Evolutionary conservation across 2,329 filamentous ascomycete genomes (phyloP).

Genomic region (Colletotrichum sp.): DNA sequence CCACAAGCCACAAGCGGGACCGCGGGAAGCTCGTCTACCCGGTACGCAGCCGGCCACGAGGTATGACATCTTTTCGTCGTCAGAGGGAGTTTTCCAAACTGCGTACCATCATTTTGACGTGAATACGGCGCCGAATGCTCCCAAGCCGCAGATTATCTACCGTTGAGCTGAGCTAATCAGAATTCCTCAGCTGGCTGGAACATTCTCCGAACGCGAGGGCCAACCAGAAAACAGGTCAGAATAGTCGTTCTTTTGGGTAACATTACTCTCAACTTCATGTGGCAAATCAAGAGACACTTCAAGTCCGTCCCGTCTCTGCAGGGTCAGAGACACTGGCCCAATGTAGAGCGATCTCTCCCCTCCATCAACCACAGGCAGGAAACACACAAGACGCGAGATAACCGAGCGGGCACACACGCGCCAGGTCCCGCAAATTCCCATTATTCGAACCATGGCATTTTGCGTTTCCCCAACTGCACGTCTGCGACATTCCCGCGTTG

Average conservation of each 20-base stretch:
- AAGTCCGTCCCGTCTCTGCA: neutral
- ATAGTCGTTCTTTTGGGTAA: neutral
- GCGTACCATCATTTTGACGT: neutral
- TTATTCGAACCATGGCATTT: conserved; percentile 7
- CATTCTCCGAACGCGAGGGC: neutral
- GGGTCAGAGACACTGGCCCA: neutral
- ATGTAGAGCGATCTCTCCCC: neutral
- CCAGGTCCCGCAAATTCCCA: conserved; percentile 7
- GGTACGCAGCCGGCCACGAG: neutral
- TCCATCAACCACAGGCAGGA: neutral
- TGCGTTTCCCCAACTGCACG: neutral
- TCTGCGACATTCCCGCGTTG: neutral
- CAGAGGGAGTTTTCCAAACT: neutral
- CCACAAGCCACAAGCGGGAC: neutral
- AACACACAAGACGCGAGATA: neutral
- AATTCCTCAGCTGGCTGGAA: neutral
- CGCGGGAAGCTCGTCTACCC: neutral
- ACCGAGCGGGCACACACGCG: neutral
- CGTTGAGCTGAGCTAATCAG: neutral
- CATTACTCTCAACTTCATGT: neutral
- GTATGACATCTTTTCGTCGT: conserved; percentile 4
- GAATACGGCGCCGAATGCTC: neutral
- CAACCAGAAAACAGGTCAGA: neutral
- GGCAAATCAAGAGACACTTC: neutral
- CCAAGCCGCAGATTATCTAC: neutral